phyloP scores from a whole-genome alignment of 2,329 filamentous ascomycete genomes.

The Tolypocladium tundrense region DNA sequence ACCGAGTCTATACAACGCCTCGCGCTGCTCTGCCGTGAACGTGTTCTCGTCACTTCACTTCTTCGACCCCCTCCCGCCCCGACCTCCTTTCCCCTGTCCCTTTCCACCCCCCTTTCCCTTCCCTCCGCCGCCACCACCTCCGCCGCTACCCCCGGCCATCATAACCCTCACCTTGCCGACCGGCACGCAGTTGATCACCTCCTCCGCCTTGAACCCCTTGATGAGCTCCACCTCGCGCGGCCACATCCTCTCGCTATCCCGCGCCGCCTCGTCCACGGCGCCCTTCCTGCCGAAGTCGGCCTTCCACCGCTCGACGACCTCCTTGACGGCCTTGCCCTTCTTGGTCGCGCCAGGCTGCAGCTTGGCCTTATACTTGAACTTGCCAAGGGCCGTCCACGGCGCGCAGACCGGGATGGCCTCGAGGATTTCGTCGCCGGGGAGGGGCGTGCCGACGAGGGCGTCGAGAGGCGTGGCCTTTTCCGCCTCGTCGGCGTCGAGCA shows the following conservation, averaged over 20 bases:
- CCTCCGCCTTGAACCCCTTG: slow-evolving; percentile 68
- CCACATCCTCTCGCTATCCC: slow-evolving; percentile 68
- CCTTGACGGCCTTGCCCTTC: slow-evolving; percentile 89
- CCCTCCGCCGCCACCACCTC: slow-evolving; percentile 24
- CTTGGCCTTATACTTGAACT: slow-evolving; percentile 90
- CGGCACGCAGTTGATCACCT: slow-evolving; percentile 70
- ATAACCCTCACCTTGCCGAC: slow-evolving; percentile 74
- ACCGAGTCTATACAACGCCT: not conserved
- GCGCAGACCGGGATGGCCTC: slow-evolving; percentile 55
- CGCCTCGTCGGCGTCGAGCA: slow-evolving; percentile 48
- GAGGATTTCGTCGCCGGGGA: slow-evolving; percentile 74
- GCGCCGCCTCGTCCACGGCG: slow-evolving; percentile 48
- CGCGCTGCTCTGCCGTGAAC: not conserved
- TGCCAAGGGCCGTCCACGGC: slow-evolving; percentile 52
- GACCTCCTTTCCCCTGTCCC: slow-evolving; percentile 21
- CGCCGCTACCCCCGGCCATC: slow-evolving; percentile 48
- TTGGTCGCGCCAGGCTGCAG: slow-evolving; percentile 82
- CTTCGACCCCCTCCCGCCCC: slow-evolving; percentile 34
- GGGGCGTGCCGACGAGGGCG: slow-evolving; percentile 64
- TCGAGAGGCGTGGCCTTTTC: slow-evolving; percentile 50
- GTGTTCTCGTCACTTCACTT: slow-evolving; percentile 11
- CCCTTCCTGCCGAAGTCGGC: slow-evolving; percentile 48
- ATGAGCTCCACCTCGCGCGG: slow-evolving; percentile 79
- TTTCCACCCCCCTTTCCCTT: slow-evolving; percentile 23
- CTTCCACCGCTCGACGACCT: slow-evolving; percentile 78